These are phyloP conservation scores for Pseudoneurospora amorphoporcata DNA, from an alignment of 495 filamentous ascomycete species.

Conservation along the genomic window DNA sequence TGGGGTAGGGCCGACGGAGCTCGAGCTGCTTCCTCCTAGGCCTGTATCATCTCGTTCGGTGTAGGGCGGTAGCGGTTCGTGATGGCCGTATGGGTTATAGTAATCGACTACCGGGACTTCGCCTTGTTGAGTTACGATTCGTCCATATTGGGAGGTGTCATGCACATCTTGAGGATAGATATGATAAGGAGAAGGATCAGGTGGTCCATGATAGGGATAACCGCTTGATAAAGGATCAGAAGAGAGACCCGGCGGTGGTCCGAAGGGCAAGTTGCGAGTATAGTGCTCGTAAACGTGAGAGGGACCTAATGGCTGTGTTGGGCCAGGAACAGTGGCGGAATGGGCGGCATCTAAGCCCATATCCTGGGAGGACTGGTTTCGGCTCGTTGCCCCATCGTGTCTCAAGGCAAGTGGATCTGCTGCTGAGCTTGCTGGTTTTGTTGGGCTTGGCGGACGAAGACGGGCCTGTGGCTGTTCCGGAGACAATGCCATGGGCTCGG, in stretches of 20 bases:
- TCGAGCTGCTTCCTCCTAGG: constrained; percentile 28
- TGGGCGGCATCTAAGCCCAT: constrained; percentile 8
- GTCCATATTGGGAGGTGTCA: neutral
- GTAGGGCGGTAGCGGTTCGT: constrained; percentile 85
- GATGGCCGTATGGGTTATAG: constrained; percentile 68
- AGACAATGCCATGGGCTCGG: neutral
- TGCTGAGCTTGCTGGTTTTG: constrained; percentile 29
- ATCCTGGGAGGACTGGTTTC: constrained; percentile 14
- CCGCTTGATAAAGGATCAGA: neutral
- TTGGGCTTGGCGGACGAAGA: constrained; percentile 33
- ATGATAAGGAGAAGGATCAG: constrained; percentile 73
- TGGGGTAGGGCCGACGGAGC: neutral
- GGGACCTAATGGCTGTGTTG: neutral
- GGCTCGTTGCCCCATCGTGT: constrained; percentile 29
- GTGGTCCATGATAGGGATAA: constrained; percentile 46
- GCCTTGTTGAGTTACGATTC: neutral
- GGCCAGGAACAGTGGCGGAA: neutral
- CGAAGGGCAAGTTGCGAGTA: neutral
- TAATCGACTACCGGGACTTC: neutral
- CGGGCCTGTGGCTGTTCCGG: constrained; percentile 1
- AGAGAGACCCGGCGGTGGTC: neutral
- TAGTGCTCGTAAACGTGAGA: neutral
- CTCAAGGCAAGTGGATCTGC: constrained; percentile 32
- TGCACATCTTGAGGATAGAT: constrained; percentile 70
- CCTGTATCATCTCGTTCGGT: constrained; percentile 33